Base-by-base conservation (phyloP, 805 yeast genomes). In the Cyberlindnera xishuangbannaensis region DNA sequence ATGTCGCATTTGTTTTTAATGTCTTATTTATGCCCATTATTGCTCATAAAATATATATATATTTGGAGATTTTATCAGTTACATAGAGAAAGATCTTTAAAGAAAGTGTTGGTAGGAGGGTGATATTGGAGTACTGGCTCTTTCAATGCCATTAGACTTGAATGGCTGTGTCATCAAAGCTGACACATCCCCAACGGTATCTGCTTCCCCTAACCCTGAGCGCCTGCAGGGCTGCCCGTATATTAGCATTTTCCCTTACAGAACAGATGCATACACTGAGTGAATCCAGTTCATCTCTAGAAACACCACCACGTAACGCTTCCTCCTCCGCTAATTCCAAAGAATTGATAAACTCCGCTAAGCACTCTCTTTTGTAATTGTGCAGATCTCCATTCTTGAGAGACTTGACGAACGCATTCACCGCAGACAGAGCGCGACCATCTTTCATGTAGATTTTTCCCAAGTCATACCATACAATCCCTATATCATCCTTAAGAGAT, bases 391-490 rank as follows among this genome's bases (percentile, higher is more conserved):
- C 49, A 8, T 44, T 16, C 23, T 43, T 38, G 11, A 64, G 50
- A 2, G 68, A 65, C 32, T 47, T 50, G 15, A 56, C 62, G 37
- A 66, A 66, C 18, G 51, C 46, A 34, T 57, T 54, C 11, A 64
- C 43, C 8, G 68, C 50, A 12, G 51, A 53, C 12, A 54, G 39
- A 0, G 65, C 56, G 30, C 62, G 48, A 4, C 69, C 69, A 36
- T 56, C 47, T 29, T 56, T 53, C 13, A 66, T 34, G 19, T 50
- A 48, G 31, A 57, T 39, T 34, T 56, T 66, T 3, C 55, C 72
- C 6, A 64, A 37, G 32, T 69, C 50, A 15, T 65, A 53, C 45
- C 61, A 53, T 12, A 65, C 62, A 13, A 65, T 61, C 21, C 64
- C 55, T 39, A 55, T 62, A 5, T 48, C 51, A 0, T 64, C 59